These are phyloP conservation scores for Bipolaris sorokiniana DNA, from an alignment of 2,329 filamentous ascomycete species.

Conservation along the genomic window DNA sequence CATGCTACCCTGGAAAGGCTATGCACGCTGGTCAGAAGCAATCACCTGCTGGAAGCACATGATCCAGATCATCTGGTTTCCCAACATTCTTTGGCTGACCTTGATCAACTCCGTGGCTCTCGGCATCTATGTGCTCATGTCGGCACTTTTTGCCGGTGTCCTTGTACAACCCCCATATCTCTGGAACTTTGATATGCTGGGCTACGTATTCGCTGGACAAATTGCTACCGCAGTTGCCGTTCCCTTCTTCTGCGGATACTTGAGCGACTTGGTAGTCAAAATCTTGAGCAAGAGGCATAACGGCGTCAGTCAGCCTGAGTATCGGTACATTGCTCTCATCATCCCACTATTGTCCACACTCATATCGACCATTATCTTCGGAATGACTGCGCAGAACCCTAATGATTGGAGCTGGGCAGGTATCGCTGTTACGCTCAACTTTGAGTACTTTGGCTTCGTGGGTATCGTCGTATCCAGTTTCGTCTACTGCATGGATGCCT, in stretches of 20 bases:
- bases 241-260: conserved; percentile 16
- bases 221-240: conserved; percentile 15
- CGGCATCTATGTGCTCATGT: conserved; percentile 20
- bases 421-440: conserved; percentile 17
- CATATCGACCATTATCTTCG: conserved; percentile 17
- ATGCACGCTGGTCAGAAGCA: conserved; percentile 13
- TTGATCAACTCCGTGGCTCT: conserved; percentile 14
- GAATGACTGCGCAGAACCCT: conserved; percentile 14
- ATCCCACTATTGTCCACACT: conserved; percentile 12
- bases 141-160: conserved; percentile 16
- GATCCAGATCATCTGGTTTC: conserved; percentile 20
- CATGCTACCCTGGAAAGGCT: conserved; percentile 19
- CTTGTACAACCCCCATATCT: conserved; percentile 15
- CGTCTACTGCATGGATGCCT: conserved; percentile 19
- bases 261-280: conserved; percentile 13
- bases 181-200: conserved; percentile 16
- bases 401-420: conserved; percentile 16
- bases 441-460: conserved; percentile 20
- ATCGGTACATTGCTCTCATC: conserved; percentile 11
- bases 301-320: conserved; percentile 13
- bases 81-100: conserved; percentile 17
- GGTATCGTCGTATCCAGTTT: conserved; percentile 15
- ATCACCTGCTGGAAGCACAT: conserved; percentile 21
- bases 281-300: conserved; percentile 9
- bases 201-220: conserved; percentile 19